Conservation (phyloP, 139 green algal genomes). For the Coelastrella sp. region DNA sequence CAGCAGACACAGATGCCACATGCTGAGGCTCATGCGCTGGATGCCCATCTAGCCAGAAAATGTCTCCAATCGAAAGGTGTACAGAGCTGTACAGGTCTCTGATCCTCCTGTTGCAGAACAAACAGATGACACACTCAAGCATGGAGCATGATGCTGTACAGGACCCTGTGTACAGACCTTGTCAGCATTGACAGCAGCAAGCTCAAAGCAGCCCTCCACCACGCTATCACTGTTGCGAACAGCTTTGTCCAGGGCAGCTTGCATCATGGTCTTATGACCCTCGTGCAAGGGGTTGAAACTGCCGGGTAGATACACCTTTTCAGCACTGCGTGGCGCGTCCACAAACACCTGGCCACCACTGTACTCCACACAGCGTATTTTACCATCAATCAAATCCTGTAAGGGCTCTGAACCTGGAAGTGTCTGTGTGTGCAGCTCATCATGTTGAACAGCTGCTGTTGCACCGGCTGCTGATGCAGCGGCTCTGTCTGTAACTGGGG, state of each 20-base stretch:
- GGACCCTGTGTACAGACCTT: slow-evolving; percentile 64
- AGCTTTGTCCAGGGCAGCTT: slow-evolving; percentile 43
- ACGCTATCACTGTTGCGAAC: background rate
- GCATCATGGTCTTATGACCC: slow-evolving; percentile 78
- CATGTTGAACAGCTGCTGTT: slow-evolving; percentile 26
- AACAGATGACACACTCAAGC: too few species aligned
- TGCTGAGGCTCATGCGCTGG: too few species aligned
- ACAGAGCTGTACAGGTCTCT: too few species aligned
- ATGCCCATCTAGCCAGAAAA: too few species aligned
- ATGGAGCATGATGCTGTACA: background rate
- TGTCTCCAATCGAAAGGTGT: too few species aligned
- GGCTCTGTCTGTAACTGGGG: background rate
- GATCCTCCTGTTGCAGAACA: too few species aligned
- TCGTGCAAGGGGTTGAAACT: slow-evolving; percentile 95
- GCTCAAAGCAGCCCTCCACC: slow-evolving; percentile 71
- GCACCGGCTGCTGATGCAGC: background rate
- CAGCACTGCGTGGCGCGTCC: slow-evolving; percentile 66
- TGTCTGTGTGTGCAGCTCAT: background rate
- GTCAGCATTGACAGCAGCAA: slow-evolving; percentile 92
- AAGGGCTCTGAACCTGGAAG: slow-evolving; percentile 51
- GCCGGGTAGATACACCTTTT: slow-evolving; percentile 82
- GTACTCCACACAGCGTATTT: slow-evolving; percentile 75
- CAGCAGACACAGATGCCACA: too few species aligned
- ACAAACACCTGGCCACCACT: slow-evolving; percentile 64
- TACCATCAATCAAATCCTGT: slow-evolving; percentile 66